Evolutionary conservation across 345 rosid genomes (phyloP).

Genomic region (Jatropha curcas): DNA sequence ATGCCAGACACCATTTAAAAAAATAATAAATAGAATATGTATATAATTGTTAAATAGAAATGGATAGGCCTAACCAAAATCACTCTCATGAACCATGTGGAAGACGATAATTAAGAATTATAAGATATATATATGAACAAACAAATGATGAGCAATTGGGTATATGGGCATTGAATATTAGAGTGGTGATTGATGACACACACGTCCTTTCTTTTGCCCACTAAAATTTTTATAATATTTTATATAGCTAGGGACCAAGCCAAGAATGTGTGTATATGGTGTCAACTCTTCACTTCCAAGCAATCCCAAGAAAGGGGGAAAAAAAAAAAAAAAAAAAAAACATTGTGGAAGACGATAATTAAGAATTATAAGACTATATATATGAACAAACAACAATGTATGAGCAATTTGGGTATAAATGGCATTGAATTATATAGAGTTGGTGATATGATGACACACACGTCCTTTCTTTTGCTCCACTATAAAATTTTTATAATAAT

Average conservation of each 20-base stretch:
- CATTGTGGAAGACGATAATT: neutral
- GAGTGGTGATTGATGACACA: neutral
- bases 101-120: neutral
- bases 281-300: conserved; percentile 11
- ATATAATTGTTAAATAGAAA: no score
- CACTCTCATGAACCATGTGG: neutral
- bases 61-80: neutral
- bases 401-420: neutral
- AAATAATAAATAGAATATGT: no score
- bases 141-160: conserved; percentile 3
- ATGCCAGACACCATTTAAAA: no score
- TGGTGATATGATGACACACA: neutral
- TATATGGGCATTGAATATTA: neutral
- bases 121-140: neutral
- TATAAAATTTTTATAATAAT: neutral
- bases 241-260: neutral
- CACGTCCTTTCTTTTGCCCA: conserved; percentile 7
- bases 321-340: no score
- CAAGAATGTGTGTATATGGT: neutral
- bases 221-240: neutral
- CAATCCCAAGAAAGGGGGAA: neutral
- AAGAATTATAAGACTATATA: neutral
- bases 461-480: conserved; percentile 5
- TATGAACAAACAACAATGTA: neutral
- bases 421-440: neutral